Conservation (phyloP, 2,329 filamentous ascomycete genomes). For the Dothistroma septosporum region DNA sequence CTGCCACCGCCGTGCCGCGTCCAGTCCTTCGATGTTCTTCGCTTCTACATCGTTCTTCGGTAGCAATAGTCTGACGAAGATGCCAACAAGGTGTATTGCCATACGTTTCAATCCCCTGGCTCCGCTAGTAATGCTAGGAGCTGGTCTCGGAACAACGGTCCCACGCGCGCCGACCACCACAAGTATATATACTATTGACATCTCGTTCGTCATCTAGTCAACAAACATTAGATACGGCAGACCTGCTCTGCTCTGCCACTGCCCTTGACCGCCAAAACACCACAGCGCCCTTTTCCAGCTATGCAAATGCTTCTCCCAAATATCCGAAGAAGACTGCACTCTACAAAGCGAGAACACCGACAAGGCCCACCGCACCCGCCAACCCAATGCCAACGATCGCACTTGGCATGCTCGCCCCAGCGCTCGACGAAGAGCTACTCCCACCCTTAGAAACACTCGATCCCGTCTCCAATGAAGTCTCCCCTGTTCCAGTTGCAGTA, state of each 20-base stretch:
- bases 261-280: background rate
- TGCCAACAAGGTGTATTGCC: too few relatives aligned
- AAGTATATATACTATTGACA: background rate
- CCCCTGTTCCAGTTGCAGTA: conserved; percentile 1
- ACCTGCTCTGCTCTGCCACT: background rate
- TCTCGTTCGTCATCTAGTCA: background rate
- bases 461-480: background rate
- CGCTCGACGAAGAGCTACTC: conserved; percentile 14
- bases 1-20: background rate
- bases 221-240: background rate
- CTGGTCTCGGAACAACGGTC: too few relatives aligned
- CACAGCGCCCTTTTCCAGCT: background rate
- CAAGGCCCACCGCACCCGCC: conserved; percentile 8
- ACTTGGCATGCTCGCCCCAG: conserved; percentile 33
- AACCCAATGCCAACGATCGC: conserved; percentile 35
- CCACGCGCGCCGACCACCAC: background rate
- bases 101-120: too few relatives aligned
- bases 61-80: background rate
- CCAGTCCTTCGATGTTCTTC: too few relatives aligned
- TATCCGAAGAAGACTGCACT: background rate
- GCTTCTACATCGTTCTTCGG: too few relatives aligned
- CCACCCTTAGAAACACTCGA: background rate
- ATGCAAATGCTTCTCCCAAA: background rate
- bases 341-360: conserved; percentile 12
- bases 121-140: too few relatives aligned